Evolutionary conservation across 106 monocot species (phyloP), one percentile per base, ranked within the genome.

Genomic region (Dendrobium chrysotoxum): DNA sequence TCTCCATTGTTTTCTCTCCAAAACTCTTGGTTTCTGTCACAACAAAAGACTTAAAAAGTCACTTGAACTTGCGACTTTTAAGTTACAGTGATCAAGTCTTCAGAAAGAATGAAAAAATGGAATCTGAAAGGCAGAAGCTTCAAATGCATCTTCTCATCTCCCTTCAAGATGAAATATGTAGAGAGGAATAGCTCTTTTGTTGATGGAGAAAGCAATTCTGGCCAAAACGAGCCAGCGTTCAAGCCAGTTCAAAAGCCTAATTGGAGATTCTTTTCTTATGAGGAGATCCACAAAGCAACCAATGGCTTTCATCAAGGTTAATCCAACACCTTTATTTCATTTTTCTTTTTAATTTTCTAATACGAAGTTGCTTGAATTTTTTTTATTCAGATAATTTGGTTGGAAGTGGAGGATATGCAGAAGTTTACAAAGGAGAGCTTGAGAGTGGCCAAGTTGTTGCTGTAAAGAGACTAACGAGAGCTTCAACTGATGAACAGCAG

Each of bases 401-500:
- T n/a, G 92, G 90, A 9, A 86, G 85, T 81, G 92, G 90, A 9
- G 92, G 92, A 53, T 86, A 86, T 44, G 84, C 90, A 0, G 90
- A 92, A 79, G 92, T 92, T 28, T 92, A 90, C 83, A 86, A 75
- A 55, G 92, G 92, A 74, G 83, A 86, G 18, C 61, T 92, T 16
- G 79, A 83, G 11, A 81, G 85, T 28, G 90, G 92, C 10, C 46
- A 78, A 45, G 81, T 55, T 81, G 76, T 92, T 25, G 92, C 90
- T 2, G 90, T 92, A 66, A 90, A 92, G 83, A 70, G 85, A 78
- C 81, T 92, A 82, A 83, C 57, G 16, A 68, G 77, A 13, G 87
- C 88, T 11, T 50, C 88, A 28, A 77, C 83, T 2, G 89, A 90
- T 25, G 89, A 86, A 80, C 86, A 87, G 85, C 86, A 83, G 80